Conservation (phyloP, 2,329 filamentous ascomycete genomes). For the Pestalotiopsis sp. region DNA sequence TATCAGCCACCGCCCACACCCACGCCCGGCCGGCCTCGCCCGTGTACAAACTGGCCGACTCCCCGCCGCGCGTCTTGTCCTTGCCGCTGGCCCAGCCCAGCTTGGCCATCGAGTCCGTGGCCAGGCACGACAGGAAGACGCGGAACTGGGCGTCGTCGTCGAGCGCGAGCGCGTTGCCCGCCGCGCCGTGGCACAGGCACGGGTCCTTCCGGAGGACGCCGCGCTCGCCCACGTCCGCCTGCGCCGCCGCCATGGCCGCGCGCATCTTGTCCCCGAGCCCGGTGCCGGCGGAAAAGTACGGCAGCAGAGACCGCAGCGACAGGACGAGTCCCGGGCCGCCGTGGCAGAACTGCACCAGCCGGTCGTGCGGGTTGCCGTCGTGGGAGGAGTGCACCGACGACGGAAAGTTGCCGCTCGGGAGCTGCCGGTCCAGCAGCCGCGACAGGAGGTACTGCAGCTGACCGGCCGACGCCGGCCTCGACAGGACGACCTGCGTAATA, state of each 20-base stretch:
- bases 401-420: conserved; percentile 65
- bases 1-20: conserved; percentile 28
- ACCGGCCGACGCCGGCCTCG: conserved; percentile 55
- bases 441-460: conserved; percentile 56
- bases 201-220: conserved; percentile 66
- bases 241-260: conserved; percentile 50
- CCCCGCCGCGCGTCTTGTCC: conserved; percentile 13
- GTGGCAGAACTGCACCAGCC: conserved; percentile 67
- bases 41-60: conserved; percentile 25
- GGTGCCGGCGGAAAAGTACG: conserved; percentile 52
- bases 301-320: conserved; percentile 57
- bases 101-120: conserved; percentile 18
- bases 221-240: conserved; percentile 56
- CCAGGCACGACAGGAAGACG: conserved; percentile 29
- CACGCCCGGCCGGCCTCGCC: conserved; percentile 31
- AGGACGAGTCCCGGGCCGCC: conserved; percentile 66
- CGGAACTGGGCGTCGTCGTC: conserved; percentile 18
- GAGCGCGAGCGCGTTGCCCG: conserved; percentile 60
- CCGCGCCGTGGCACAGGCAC: conserved; percentile 67
- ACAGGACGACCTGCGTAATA: conserved; percentile 68
- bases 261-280: conserved; percentile 54
- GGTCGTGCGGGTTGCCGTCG: conserved; percentile 19
- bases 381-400: conserved; percentile 43
- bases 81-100: conserved; percentile 2
- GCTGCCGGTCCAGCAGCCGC: conserved; percentile 61